Evolutionary conservation across 345 rosid genomes (phyloP).

Genomic region (Combretum micranthum): DNA sequence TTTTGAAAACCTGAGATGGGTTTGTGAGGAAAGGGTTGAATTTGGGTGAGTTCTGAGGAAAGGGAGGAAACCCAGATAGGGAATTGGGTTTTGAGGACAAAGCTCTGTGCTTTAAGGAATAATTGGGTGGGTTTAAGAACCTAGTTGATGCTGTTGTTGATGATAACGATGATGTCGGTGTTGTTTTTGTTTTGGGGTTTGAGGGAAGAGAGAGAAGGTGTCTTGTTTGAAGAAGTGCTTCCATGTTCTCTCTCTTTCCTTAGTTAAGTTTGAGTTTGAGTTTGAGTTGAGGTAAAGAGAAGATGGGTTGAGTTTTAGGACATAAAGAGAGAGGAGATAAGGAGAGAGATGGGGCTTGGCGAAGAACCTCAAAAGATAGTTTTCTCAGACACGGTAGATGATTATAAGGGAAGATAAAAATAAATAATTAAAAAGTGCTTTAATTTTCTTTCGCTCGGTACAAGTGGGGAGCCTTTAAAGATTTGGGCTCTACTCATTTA

Average conservation of each 20-base stretch:
- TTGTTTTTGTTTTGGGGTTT: constrained; percentile 36
- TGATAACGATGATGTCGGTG: too few relatives aligned
- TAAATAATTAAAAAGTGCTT: not conserved
- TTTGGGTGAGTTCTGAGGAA: constrained; percentile 40
- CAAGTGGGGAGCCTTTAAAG: too few relatives aligned
- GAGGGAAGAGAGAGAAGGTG: constrained; percentile 74
- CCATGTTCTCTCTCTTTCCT: constrained; percentile 41
- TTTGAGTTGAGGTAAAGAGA: constrained; percentile 13
- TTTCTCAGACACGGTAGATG: not conserved
- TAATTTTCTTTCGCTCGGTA: too few relatives aligned
- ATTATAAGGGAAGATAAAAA: not conserved
- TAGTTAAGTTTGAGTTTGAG: not conserved
- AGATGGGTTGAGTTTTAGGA: not conserved
- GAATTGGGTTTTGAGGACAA: constrained; percentile 42
- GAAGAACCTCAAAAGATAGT: not conserved
- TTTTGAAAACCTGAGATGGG: constrained; percentile 32
- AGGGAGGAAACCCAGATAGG: constrained; percentile 47
- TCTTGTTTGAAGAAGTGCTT: constrained; percentile 58
- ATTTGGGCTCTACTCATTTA: too few relatives aligned
- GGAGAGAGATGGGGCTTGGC: not conserved
- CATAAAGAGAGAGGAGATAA: not conserved
- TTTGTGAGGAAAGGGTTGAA: constrained; percentile 31
- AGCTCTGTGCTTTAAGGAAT: constrained; percentile 66
- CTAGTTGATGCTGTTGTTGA: not conserved
- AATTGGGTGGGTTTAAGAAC: constrained; percentile 44